These are phyloP conservation scores for Cercospora janseana DNA, from an alignment of 2,329 filamentous ascomycete genomes.

Conservation along the genomic window DNA sequence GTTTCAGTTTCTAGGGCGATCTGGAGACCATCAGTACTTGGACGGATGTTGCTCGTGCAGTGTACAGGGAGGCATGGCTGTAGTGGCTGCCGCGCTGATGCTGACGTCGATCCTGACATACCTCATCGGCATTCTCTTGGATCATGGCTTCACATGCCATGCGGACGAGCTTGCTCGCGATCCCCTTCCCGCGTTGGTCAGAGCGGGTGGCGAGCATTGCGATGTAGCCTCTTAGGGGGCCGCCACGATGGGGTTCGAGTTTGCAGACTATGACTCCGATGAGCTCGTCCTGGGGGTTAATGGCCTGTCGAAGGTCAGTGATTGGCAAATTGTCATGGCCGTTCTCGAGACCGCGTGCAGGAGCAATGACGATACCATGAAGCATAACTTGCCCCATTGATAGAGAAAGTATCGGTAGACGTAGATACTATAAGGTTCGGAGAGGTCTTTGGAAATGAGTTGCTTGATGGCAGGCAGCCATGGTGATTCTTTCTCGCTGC, in stretches of 20 bases:
- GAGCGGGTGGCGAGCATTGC: constrained; percentile 95
- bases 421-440: constrained; percentile 98
- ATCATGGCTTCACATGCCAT: constrained; percentile 91
- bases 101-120: constrained; percentile 28
- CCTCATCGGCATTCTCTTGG: constrained; percentile 78
- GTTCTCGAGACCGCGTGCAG: not conserved
- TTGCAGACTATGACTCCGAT: constrained; percentile 94
- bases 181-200: constrained; percentile 75
- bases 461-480: constrained; percentile 85
- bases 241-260: constrained; percentile 82
- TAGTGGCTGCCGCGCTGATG: not conserved
- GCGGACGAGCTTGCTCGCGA: constrained; percentile 82
- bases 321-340: not conserved
- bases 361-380: constrained; percentile 62
- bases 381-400: constrained; percentile 97
- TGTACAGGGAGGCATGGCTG: not conserved
- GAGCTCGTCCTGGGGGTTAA: constrained; percentile 60
- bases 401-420: constrained; percentile 98
- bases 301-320: constrained; percentile 39
- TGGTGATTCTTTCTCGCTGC: constrained; percentile 57
- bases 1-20: constrained; percentile 95
- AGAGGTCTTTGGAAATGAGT: constrained; percentile 92
- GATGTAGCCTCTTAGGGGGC: constrained; percentile 89
- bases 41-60: not conserved
- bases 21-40: constrained; percentile 33